Percentiles rank a stretch among this genome's conserved stretches.
Conservation (phyloP, 352 stramenopile species). For the Globisporangium viniferum region DNA sequence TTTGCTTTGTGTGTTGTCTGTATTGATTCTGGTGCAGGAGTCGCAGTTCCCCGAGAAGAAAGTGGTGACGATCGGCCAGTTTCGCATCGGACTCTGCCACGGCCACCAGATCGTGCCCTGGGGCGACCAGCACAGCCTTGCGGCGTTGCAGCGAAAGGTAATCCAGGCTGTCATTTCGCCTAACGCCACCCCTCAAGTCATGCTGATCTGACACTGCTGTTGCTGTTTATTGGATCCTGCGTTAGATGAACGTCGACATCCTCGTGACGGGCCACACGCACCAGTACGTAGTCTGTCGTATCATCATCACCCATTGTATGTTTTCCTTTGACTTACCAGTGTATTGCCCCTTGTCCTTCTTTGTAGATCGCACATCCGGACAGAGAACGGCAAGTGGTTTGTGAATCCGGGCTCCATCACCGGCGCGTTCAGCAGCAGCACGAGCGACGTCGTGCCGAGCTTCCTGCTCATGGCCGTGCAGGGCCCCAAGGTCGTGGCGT, state of each 20-base stretch:
- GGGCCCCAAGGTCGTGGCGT: conserved; percentile 94
- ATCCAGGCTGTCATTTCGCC: not conserved
- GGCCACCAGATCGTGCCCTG: conserved; percentile 95
- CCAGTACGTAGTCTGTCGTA: conserved; percentile 47
- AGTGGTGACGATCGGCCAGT: conserved; percentile 95
- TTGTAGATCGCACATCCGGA: conserved; percentile 80
- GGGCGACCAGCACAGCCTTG: conserved; percentile 86
- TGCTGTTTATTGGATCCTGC: not conserved
- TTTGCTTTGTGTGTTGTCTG: not conserved
- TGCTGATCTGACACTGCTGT: not conserved
- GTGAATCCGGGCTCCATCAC: conserved; percentile 98
- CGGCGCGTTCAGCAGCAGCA: conserved; percentile 89
- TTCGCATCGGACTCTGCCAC: conserved; percentile 96
- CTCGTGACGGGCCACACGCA: conserved; percentile 95
- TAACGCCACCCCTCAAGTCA: too few relatives aligned
- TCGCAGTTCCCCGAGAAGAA: conserved; percentile 92
- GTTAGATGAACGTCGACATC: conserved; percentile 96
- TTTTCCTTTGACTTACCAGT: not conserved
- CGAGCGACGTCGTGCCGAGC: conserved; percentile 86
- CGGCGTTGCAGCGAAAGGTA: conserved; percentile 87
- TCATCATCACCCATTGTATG: not conserved
- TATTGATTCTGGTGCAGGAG: conserved; percentile 31
- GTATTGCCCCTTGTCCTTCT: not conserved
- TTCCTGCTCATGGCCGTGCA: conserved; percentile 99
- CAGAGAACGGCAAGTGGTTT: conserved; percentile 95